Base-by-base conservation (phyloP, 805 yeast species). In the Candida nanaspora region DNA sequence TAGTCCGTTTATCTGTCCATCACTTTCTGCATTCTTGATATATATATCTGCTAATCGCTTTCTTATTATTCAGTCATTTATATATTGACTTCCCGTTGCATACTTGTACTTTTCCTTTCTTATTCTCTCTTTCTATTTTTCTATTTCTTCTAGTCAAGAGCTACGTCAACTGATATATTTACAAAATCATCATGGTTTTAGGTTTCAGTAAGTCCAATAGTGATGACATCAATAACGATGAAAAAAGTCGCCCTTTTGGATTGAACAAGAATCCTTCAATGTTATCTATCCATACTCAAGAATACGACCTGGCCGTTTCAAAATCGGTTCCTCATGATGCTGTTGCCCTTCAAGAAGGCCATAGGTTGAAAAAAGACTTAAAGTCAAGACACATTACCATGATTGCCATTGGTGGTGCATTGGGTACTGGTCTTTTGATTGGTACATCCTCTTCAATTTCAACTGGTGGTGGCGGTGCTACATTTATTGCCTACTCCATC, bases 391-490 rank as follows among this genome's bases (percentile, higher is more conserved):
- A 74, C 45, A 69, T 73, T 48, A 65, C 75, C 38, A 74, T 75
- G 80, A 73, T 75, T 61, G 78, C 93, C 47, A 76, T 86, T 48
- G 94, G 93, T 49, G 91, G 93, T 49, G 85, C 91, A 8, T 62
- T 85, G 39, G 93, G 93, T 41, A 83, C 93, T 1, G 94, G 89
- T 54, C 68, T 85, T 42, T 66, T 85, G 48, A 80, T 85, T 49
- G 87, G 89, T 52, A 81, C 89, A 3, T 87, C 88, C 42, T 63
- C 78, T 14, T 80, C 89, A 1, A 67, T 85, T 41, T 66, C 70
- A n/a, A 57, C 69, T 11, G 87, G 86, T 13, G 95, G 95, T 7
- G 91, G 82, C 2, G 82, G 71, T 22, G 66, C 78, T 39, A 67
- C 76, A 35, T 66, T 78, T 33, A 70, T 85, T 39, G 75, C 86